A percentile compares a stretch with the other conserved stretches of the same genome.
Conservation (phyloP, 1,139 yeast genomes). For the Hemisphaericaspora lyxosophila region DNA sequence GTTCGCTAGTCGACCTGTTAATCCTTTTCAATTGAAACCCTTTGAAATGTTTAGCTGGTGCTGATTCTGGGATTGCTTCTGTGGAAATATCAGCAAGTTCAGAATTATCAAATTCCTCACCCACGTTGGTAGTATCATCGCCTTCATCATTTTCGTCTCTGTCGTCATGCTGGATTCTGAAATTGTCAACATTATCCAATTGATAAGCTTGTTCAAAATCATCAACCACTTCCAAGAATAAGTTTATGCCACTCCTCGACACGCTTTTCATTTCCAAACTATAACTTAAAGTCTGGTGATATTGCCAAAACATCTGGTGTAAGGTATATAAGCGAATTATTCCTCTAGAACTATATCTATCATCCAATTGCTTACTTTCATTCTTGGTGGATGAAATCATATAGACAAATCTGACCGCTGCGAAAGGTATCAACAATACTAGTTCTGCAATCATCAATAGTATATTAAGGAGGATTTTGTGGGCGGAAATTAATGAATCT, state of each 20-base stretch:
- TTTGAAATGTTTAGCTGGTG: background rate
- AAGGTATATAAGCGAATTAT: slow-evolving; percentile 10
- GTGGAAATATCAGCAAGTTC: slow-evolving; percentile 1
- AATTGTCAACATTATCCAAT: background rate
- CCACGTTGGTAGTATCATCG: background rate
- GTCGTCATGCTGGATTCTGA: background rate
- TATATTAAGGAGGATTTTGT: slow-evolving; percentile 1
- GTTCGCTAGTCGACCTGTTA: background rate
- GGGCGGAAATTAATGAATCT: slow-evolving; percentile 2
- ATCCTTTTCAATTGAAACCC: slow-evolving; percentile 1
- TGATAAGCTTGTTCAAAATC: slow-evolving; percentile 1
- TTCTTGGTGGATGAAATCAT: slow-evolving; percentile 6
- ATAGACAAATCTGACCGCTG: slow-evolving; percentile 9
- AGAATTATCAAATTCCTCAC: slow-evolving; percentile 1
- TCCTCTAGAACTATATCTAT: slow-evolving; percentile 10
- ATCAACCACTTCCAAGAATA: slow-evolving; percentile 8
- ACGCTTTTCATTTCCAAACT: slow-evolving; percentile 9
- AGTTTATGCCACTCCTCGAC: slow-evolving; percentile 11
- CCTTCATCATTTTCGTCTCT: background rate
- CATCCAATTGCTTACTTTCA: slow-evolving; percentile 8
- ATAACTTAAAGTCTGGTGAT: slow-evolving; percentile 3
- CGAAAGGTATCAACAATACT: slow-evolving; percentile 6
- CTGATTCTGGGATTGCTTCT: background rate
- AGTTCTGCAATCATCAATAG: slow-evolving; percentile 6
- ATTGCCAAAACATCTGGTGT: slow-evolving; percentile 11